Evolutionary conservation across 257 asterid genomes (phyloP), one percentile per base, ranked within the genome.

Genomic region (Capsicum rhomboideum): DNA sequence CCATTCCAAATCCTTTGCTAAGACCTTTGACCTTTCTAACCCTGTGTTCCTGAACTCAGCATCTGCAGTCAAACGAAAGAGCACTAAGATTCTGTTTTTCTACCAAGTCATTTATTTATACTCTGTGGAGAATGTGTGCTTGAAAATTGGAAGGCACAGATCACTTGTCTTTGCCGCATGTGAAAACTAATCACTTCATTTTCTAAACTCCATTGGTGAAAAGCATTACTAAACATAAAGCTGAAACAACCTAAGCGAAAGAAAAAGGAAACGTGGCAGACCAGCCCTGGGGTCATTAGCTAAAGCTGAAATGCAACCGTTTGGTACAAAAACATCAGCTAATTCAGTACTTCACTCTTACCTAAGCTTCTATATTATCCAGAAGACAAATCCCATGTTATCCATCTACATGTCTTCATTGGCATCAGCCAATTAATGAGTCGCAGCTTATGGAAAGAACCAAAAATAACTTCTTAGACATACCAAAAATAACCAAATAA

Each of bases 41-140:
- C 98, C 99, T 0, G 99, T 96, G 89, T 93, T 92, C 92, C 89
- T 90, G 85, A 96, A 96, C 80, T 93, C 97, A 44, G 92, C 93
- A 93, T 96, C 99, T 96, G 92, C 34, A 83, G 9, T 16, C 59
- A 82, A 72, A 82, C 40, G 37, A 61, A 61, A 23, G 6, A 75
- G 81, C 4, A 26, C 37, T 75, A 14, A 8, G 81, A 49, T 75
- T 49, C 61, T 49, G 26, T 8, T 75, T 26, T 10, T 10, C 79
- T 8, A 52, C 55, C 81, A 53, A 52, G 2, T 69, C 80, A 68
- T 2, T 34, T 0, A 40, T 4, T 26, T 66, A 61, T 28, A 8
- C 84, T 34, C 42, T 12, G 54, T 21, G 21, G 37, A 72, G 37
- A 74, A 10, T 13, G n/a, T 6, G 79, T 6, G 10, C 56, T 42